Base-by-base conservation (phyloP, 1,139 yeast species). In the Candida mesenterica region DNA sequence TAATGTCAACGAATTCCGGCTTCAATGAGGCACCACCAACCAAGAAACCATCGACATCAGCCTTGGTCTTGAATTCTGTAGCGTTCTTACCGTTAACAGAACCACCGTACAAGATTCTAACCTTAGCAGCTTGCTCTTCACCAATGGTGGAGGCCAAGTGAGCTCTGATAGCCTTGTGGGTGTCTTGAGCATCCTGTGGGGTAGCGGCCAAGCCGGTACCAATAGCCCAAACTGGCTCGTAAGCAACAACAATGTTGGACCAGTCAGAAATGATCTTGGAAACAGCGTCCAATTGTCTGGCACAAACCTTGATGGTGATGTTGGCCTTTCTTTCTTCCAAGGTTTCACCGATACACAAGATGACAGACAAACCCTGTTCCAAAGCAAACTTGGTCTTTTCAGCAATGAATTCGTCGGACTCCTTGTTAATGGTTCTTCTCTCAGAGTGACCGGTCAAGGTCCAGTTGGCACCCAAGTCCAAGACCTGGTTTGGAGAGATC, bases 181-280 rank as follows among this genome's bases (percentile, higher is more conserved):
- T 89, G 52, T 82, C 88, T 75, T 89, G 96, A 53, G 97, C 97
- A 62, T 92, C 97, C 49, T 86, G 88, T 50, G 98, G 90, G 53
- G 98, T 92, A 49, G 98, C 98, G 59, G 97, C 97, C 61, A 92
- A 81, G 60, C 99, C 99, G 53, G 98, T 90, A 66, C 99, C 99
- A 59, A 92, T 92, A 53, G 99, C 99, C 98, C 98, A 92, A 53
- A 92, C 96, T 55, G 99, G 99, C 75, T 92, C 98, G 73, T 94
- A 94, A 60, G 98, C 99, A 65, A 94, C 74, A 49, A 92, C 98
- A 53, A 92, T 75, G 67, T 86, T 77, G 49, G 83, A 59, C 98
- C 98, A 92, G 79, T 90, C 97, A 55, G 76, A 66, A 47, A 90
- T 82, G 51, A 82, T 73, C 62, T 79, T 85, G 57, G 86, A 71